Percentiles rank a stretch among this genome's conserved stretches.
Evolutionary conservation across 164 flowering plant genomes (phyloP).

Genomic region (Magnolia kwangsiensis): DNA sequence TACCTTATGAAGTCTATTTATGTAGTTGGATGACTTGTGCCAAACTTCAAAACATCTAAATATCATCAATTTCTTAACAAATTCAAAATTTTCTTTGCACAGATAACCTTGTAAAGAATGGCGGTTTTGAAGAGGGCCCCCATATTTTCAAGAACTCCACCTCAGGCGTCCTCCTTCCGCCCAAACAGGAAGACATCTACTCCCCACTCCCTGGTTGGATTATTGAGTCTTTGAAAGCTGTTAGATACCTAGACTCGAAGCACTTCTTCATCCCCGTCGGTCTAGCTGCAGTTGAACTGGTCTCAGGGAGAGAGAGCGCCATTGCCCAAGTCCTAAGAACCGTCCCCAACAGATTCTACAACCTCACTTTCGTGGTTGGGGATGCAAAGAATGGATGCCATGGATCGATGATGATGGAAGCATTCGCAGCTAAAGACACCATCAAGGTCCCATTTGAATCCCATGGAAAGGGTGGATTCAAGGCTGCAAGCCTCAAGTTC

Average conservation of each 20-base stretch:
- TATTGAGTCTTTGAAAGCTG: slow-evolving; percentile 85
- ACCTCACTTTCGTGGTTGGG: slow-evolving; percentile 57
- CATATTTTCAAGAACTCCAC: slow-evolving; percentile 53
- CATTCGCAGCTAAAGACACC: slow-evolving; percentile 63
- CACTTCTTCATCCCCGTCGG: slow-evolving; percentile 80
- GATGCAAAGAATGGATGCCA: slow-evolving; percentile 88
- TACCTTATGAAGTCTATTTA: background rate
- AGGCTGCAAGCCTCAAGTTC: slow-evolving; percentile 50
- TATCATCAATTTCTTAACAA: background rate
- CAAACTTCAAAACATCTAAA: background rate
- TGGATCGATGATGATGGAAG: slow-evolving; percentile 88
- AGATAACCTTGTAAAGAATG: slow-evolving; percentile 72
- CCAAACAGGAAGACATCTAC: slow-evolving; percentile 56
- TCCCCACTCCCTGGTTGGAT: slow-evolving; percentile 98
- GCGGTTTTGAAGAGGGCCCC: slow-evolving; percentile 84
- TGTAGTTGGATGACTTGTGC: background rate
- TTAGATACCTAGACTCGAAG: slow-evolving; percentile 66
- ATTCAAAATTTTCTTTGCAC: slow-evolving; percentile 13
- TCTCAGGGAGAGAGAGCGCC: slow-evolving; percentile 92
- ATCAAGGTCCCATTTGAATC: slow-evolving; percentile 64
- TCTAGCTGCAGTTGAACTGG: slow-evolving; percentile 63
- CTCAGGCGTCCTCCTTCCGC: slow-evolving; percentile 82
- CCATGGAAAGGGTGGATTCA: slow-evolving; percentile 53
- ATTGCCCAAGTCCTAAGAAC: slow-evolving; percentile 82
- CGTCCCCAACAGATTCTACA: slow-evolving; percentile 47